phyloP scores from a whole-genome alignment of 2,329 filamentous ascomycete species.

The Fusarium floridanum region DNA sequence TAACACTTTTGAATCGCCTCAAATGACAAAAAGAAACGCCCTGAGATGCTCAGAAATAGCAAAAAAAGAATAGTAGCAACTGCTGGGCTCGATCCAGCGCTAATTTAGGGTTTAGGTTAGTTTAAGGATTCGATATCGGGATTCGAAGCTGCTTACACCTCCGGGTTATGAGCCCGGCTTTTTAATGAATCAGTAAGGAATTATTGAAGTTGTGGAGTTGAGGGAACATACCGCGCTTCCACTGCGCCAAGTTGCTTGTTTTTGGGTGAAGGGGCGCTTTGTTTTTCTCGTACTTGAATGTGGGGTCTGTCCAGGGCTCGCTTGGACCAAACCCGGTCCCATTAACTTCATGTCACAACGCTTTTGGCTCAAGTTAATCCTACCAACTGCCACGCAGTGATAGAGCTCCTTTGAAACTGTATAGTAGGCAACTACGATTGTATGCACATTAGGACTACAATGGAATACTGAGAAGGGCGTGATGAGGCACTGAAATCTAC shows the following conservation, averaged over 20 bases:
- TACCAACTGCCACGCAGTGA: not conserved
- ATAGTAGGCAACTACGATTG: not conserved
- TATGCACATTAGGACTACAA: not conserved
- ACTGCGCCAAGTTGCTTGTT: not conserved
- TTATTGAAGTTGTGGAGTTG: not conserved
- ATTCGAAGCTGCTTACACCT: too few relatives aligned
- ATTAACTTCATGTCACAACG: not conserved
- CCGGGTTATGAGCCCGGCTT: slow-evolving; percentile 1
- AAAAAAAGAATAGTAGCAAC: not conserved
- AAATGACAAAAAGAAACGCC: not conserved
- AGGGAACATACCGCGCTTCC: not conserved
- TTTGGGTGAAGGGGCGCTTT: not conserved
- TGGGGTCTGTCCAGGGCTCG: not conserved
- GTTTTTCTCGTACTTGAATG: not conserved
- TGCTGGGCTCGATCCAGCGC: not conserved
- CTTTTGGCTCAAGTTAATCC: not conserved
- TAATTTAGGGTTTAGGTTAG: too few relatives aligned
- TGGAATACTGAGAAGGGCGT: not conserved
- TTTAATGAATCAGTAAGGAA: not conserved
- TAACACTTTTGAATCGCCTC: not conserved
- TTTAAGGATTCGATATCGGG: too few relatives aligned
- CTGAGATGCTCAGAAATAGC: not conserved
- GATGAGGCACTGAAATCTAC: not conserved
- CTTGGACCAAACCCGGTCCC: not conserved
- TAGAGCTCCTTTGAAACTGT: not conserved